These are phyloP conservation scores for Juncus effusus DNA, from an alignment of 176 grass and related monocot genomes.

Conservation along the genomic window DNA sequence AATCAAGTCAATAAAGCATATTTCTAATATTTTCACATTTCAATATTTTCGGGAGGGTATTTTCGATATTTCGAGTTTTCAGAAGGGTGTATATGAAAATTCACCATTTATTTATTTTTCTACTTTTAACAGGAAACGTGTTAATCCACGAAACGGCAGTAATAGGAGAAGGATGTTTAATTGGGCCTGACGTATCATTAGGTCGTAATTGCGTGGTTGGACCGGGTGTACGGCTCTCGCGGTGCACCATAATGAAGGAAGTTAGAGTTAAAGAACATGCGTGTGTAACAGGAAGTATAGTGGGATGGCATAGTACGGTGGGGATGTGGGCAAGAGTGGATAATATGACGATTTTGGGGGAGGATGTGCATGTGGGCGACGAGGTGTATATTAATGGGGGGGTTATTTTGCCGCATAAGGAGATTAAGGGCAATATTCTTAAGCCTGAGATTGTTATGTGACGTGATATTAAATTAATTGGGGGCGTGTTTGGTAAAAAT, in stretches of 20 bases:
- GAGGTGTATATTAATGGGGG: conserved; percentile 91
- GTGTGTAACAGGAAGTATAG: conserved; percentile 78
- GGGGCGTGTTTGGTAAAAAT: too few species aligned
- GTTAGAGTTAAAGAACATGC: conserved; percentile 82
- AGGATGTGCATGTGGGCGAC: conserved; percentile 89
- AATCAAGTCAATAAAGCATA: too few species aligned
- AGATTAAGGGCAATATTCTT: conserved; percentile 91
- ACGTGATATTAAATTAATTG: conserved; percentile 13
- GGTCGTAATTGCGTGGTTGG: conserved; percentile 78
- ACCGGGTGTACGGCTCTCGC: conserved; percentile 73
- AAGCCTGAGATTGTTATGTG: conserved; percentile 99
- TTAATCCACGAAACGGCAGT: conserved; percentile 78
- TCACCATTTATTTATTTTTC: conserved; percentile 39
- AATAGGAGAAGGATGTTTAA: conserved; percentile 89
- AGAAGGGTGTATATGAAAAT: conserved; percentile 44
- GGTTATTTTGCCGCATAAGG: conserved; percentile 85
- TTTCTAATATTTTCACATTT: too few species aligned
- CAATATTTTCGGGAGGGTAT: too few species aligned
- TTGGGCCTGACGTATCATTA: conserved; percentile 87
- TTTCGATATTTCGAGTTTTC: too few species aligned
- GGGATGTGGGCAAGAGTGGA: conserved; percentile 81
- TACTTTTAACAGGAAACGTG: conserved; percentile 58
- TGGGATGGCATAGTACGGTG: conserved; percentile 89
- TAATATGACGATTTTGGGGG: conserved; percentile 88
- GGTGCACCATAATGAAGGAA: conserved; percentile 67